These are phyloP conservation scores for Lophiostoma macrostomum DNA, from an alignment of 495 filamentous ascomycete genomes.

Conservation along the genomic window DNA sequence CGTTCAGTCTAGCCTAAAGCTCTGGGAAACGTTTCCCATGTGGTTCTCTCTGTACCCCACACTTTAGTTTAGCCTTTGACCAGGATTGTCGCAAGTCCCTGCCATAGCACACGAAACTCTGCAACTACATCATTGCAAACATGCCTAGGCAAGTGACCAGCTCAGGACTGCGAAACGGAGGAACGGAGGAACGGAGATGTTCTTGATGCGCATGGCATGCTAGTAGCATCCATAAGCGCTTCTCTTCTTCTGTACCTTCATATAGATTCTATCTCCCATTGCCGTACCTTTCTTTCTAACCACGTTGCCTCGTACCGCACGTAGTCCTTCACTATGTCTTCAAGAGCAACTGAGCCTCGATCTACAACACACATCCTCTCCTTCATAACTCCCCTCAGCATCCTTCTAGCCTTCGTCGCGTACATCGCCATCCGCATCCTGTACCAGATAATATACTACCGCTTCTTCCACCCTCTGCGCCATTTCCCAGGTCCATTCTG, in stretches of 20 bases:
- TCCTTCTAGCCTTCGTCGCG: conserved; percentile 14
- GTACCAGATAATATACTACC: conserved; percentile 45
- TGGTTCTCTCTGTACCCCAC: neutral
- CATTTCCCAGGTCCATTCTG: conserved; percentile 55
- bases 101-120: too few relatives aligned
- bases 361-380: conserved; percentile 1
- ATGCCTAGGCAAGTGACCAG: too few relatives aligned
- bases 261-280: too few relatives aligned
- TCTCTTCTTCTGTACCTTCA: neutral
- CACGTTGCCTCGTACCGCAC: too few relatives aligned
- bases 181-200: too few relatives aligned
- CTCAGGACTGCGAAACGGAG: too few relatives aligned
- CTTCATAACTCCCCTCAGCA: neutral
- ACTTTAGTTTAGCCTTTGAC: neutral
- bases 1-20: too few relatives aligned
- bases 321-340: too few relatives aligned
- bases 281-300: too few relatives aligned
- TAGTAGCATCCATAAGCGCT: neutral
- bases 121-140: too few relatives aligned
- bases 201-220: neutral
- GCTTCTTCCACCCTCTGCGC: conserved; percentile 52
- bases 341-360: too few relatives aligned
- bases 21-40: conserved; percentile 6
- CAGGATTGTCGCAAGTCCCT: too few relatives aligned
- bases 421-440: conserved; percentile 15